Percentiles rank a stretch among this genome's conserved stretches.
phyloP scores from a whole-genome alignment of 1,284 basidiomycete species.

The Fistulinella cinereoalba region DNA sequence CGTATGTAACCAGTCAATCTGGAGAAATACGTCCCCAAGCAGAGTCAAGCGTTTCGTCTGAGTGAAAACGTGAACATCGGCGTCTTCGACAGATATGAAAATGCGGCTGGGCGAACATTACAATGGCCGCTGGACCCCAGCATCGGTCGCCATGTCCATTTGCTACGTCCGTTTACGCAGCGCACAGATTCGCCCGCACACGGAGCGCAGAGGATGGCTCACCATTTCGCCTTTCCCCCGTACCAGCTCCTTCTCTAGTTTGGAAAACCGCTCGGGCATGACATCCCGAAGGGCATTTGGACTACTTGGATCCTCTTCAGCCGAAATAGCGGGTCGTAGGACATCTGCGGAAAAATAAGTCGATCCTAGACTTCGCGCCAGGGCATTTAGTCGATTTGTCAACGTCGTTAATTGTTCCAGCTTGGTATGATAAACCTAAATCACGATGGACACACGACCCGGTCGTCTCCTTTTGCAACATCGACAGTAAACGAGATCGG shows the following conservation, averaged over 20 bases:
- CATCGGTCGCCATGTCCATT: too few species aligned
- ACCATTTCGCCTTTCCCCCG: constrained; percentile 79
- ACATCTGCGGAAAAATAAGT: constrained; percentile 61
- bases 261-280: constrained; percentile 71
- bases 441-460: too few species aligned
- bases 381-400: constrained; percentile 55
- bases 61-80: constrained; percentile 1
- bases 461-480: not conserved
- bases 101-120: not conserved
- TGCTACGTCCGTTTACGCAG: too few species aligned
- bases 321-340: constrained; percentile 43
- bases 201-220: constrained; percentile 31
- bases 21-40: constrained; percentile 60
- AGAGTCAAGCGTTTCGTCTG: constrained; percentile 67
- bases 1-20: constrained; percentile 77
- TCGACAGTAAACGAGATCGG: not conserved
- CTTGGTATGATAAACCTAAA: constrained; percentile 77
- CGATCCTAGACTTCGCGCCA: constrained; percentile 54
- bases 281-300: constrained; percentile 58
- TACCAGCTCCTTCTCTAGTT: constrained; percentile 76
- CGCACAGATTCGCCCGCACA: not conserved
- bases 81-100: not conserved
- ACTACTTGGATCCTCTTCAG: constrained; percentile 42
- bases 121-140: too few species aligned
- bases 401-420: constrained; percentile 70